Evolutionary conservation across 1,284 basidiomycete genomes (phyloP).

Genomic region (Salmacisia buchloeana): DNA sequence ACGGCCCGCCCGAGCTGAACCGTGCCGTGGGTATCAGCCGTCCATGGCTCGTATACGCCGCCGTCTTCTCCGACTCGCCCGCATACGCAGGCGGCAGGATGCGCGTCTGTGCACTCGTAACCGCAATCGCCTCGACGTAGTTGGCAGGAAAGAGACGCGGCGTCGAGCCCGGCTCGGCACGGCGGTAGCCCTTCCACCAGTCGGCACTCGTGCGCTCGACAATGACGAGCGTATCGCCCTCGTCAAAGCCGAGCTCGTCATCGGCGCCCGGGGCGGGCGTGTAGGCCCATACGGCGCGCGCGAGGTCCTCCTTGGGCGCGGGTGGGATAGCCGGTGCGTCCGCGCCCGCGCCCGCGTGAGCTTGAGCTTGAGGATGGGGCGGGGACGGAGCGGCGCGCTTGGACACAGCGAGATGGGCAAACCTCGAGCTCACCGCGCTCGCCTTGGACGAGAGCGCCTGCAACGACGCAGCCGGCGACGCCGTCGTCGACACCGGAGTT

Average conservation of each 20-base stretch:
- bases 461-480: no score
- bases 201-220: conserved; percentile 9
- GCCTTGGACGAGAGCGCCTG: no score
- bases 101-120: neutral
- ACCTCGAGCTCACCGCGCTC: neutral
- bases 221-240: conserved; percentile 10
- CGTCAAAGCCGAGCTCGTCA: conserved; percentile 12
- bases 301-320: neutral
- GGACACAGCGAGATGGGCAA: neutral
- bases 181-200: conserved; percentile 15
- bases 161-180: neutral
- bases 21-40: conserved; percentile 5
- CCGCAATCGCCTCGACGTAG: conserved; percentile 7
- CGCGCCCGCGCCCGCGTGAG: neutral
- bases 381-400: neutral
- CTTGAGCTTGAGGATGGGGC: no score
- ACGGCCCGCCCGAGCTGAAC: neutral
- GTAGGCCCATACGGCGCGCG: conserved; percentile 13
- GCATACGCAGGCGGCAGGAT: neutral
- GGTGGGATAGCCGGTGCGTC: neutral
- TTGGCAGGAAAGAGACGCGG: neutral
- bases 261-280: neutral
- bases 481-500: no score
- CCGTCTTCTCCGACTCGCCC: neutral
- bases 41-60: neutral